phyloP scores from a whole-genome alignment of 306 rosid species.

The Dalbergia cultrata region DNA sequence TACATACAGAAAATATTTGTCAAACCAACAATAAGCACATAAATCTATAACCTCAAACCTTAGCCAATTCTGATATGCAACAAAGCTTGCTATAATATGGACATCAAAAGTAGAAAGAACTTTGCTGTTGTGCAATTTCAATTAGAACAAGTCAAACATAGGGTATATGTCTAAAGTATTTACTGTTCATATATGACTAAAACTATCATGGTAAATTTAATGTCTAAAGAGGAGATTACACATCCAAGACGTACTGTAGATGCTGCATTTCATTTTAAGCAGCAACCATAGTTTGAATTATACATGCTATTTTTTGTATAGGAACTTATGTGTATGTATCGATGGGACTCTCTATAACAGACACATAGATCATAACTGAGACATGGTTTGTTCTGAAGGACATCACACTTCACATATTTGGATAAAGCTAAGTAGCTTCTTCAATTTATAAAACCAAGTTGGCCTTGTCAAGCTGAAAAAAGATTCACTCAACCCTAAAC shows the following conservation, averaged over 20 bases:
- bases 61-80: constrained; percentile 27
- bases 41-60: constrained; percentile 31
- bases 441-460: constrained; percentile 9
- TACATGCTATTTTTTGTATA: constrained; percentile 17
- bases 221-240: constrained; percentile 4
- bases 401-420: not conserved
- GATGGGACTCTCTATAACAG: not conserved
- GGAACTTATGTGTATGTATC: not conserved
- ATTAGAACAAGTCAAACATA: constrained; percentile 36
- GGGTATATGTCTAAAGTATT: constrained; percentile 28
- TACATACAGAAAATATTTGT: constrained; percentile 49
- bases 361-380: not conserved
- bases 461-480: not conserved
- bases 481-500: not conserved
- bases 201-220: constrained; percentile 8
- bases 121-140: constrained; percentile 16
- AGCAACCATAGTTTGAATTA: not conserved
- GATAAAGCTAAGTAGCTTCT: constrained; percentile 13
- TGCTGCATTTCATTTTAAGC: constrained; percentile 30
- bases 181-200: not conserved
- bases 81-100: constrained; percentile 24
- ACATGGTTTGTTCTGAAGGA: not conserved
- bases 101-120: constrained; percentile 12
- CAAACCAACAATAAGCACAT: constrained; percentile 39
- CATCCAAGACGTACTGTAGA: not conserved